Evolutionary conservation across 78 protist genomes (phyloP), one percentile per base, ranked within the genome.

Genomic region (Guillardia theta): DNA sequence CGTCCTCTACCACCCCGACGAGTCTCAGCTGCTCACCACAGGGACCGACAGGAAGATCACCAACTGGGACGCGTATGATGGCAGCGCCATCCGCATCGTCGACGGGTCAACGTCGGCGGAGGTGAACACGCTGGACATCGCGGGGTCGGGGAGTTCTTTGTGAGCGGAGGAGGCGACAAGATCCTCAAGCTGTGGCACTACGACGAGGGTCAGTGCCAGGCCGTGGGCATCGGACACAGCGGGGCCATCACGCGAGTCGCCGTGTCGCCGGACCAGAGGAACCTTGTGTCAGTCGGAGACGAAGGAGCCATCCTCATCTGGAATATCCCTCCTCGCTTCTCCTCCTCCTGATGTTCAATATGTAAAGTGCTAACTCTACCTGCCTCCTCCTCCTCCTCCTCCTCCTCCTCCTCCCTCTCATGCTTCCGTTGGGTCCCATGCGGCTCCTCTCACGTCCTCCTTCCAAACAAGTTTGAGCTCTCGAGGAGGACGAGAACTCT

Each of bases 41-140:
- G 97, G 97, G 53, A 94, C 95, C 21, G 96, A 96, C 94, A 80
- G 94, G 37, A 95, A 95, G 95, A 54, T 96, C n/a, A 37, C 93
- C 64, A 95, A 93, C 93, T 96, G 97, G 97, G 97, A 95, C 47
- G 93, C 92, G 15, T 45, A 37, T n/a, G 95, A 95, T 78, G 94
- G 96, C 64, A 0, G 30, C 0, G 93, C 88, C 41, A 95, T 96
- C 47, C 94, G 97, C 18, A 93, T 94, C 36, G 27, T 96, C 46
- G 97, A 95, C 39, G 96, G 94, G 22, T 93, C 96, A n/a, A 33
- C 39, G n/a, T 1, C 24, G 36, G 96, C 95, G 33, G 93, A 64
- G 43, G 15, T 96, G 54, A 88, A 80, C 93, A 0, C 95, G 33
- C 53, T 95, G 27, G 94, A 54, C 88, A 94, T 96, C 80, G 0